Conservation (phyloP, 1,284 basidiomycete genomes). For the Megacollybia platyphylla region DNA sequence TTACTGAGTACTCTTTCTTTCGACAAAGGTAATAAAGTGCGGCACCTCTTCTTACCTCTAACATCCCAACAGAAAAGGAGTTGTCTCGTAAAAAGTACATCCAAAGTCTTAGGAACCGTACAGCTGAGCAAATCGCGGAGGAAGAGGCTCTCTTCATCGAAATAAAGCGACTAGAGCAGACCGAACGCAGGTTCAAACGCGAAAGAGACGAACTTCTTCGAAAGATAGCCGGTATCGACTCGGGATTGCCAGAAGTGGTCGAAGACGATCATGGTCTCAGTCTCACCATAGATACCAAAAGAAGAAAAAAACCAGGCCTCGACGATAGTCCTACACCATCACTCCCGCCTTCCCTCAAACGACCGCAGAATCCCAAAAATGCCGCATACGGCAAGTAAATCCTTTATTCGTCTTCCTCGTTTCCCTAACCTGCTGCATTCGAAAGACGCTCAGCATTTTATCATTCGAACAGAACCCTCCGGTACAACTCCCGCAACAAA, state of each 20-base stretch:
- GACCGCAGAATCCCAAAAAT: conserved; percentile 33
- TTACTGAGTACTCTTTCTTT: conserved; percentile 67
- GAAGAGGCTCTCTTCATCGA: conserved; percentile 96
- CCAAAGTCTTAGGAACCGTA: conserved; percentile 74
- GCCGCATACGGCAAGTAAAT: conserved; percentile 39
- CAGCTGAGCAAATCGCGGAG: conserved; percentile 83
- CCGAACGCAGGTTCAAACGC: conserved; percentile 76
- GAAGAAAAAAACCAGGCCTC: conserved; percentile 42
- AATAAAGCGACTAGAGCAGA: conserved; percentile 89
- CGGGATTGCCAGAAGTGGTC: conserved; percentile 63
- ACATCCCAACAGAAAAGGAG: conserved; percentile 53
- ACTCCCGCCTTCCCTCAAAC: conserved; percentile 28
- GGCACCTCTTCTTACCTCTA: conserved; percentile 3
- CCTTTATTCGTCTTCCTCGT: conserved; percentile 4
- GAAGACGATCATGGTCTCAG: conserved; percentile 46
- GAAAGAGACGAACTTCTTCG: conserved; percentile 88
- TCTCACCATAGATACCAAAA: conserved; percentile 32
- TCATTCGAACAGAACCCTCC: conserved; percentile 54
- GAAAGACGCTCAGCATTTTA: conserved; percentile 63
- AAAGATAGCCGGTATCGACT: conserved; percentile 75
- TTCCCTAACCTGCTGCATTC: conserved; percentile 4
- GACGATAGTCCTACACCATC: conserved; percentile 49
- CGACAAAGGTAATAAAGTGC: conserved; percentile 56
- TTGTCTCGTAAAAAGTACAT: conserved; percentile 84
- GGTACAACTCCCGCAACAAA: conserved; percentile 49